Percentiles rank a stretch among this genome's conserved stretches.
These are phyloP conservation scores for Melanomma pulvis-pyrius DNA, from an alignment of 495 filamentous ascomycete genomes.

Conservation along the genomic window DNA sequence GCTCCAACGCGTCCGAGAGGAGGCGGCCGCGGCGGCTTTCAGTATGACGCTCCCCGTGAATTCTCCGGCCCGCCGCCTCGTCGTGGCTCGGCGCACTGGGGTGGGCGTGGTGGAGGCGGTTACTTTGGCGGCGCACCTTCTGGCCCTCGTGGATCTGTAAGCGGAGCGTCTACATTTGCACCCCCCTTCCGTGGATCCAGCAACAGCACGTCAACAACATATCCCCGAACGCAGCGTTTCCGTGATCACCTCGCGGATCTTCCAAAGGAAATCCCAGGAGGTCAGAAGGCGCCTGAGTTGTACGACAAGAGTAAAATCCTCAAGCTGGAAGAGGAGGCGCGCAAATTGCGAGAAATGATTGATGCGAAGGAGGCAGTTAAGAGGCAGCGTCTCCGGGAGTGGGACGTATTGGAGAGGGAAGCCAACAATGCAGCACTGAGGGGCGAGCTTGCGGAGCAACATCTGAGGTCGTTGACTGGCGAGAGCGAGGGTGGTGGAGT, in stretches of 20 bases:
- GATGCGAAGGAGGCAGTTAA: constrained; percentile 59
- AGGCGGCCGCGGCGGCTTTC: constrained; percentile 44
- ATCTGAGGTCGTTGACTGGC: constrained; percentile 59
- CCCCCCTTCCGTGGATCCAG: constrained; percentile 51
- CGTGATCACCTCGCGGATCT: constrained; percentile 55
- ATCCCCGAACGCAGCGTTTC: constrained; percentile 57
- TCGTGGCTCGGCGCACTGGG: constrained; percentile 37
- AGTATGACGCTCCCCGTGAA: constrained; percentile 40
- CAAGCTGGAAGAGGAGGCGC: constrained; percentile 57
- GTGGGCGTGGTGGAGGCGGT: constrained; percentile 34
- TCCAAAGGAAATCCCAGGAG: constrained; percentile 56
- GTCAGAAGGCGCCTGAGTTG: constrained; percentile 56
- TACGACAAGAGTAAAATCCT: constrained; percentile 39
- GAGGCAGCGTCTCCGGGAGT: constrained; percentile 57
- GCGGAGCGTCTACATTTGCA: constrained; percentile 23
- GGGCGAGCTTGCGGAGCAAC: constrained; percentile 64
- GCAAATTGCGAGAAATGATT: constrained; percentile 58
- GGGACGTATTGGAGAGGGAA: constrained; percentile 63
- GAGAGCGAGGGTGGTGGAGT: constrained; percentile 51
- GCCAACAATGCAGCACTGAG: constrained; percentile 60
- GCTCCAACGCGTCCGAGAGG: constrained; percentile 65
- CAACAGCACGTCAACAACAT: constrained; percentile 53
- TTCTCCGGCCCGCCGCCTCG: constrained; percentile 34
- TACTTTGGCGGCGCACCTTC: constrained; percentile 28
- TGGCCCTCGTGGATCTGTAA: constrained; percentile 27